Base-by-base conservation (phyloP, 495 filamentous ascomycete species). In the Acidiella bohemica region DNA sequence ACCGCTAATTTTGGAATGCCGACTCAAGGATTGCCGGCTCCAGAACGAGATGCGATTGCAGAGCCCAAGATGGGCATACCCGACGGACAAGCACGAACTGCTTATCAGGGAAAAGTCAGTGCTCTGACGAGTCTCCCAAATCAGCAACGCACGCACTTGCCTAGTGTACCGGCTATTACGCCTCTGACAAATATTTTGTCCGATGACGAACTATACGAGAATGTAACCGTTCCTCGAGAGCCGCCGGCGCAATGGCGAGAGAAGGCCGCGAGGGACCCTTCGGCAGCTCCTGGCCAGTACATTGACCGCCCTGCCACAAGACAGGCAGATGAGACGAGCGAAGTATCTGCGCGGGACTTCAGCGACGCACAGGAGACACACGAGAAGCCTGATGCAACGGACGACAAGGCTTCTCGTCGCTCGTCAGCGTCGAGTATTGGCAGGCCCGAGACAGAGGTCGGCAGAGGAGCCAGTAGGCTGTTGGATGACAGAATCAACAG, bases 341-440 rank as follows among this genome's bases (percentile, higher is more conserved):
- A 29, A 28, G 37, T 46, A 5, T 46, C 43, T 16, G 43, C 43
- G 23, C 14, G 13, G 16, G 14, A 6, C 22, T 23, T 12, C n/a
- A n/a, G n/a, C n/a, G n/a, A n/a, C n/a, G n/a, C n/a, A n/a, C n/a
- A n/a, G n/a, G n/a, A n/a, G n/a, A n/a, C n/a, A n/a, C 19, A 32
- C 13, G n/a, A 22, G 18, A 4, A 9, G n/a, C 5, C 9, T 8
- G 29, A 39, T n/a, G 22, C 13, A n/a, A 8, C 17, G 5, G 29
- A 31, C 1, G 6, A 7, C 11, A n/a, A n/a, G n/a, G 12, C 12
- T 4, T 39, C 33, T 16, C 40, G 41, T 2, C 34, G 24, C 9
- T 49, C 46, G 14, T 49, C 46, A 7, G 34, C 44, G 17, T 49
- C 46, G n/a, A 49, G 46, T 20, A 21, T 44, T 11, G 41, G 22